Evolutionary conservation across 768 basidiomycete species (phyloP).

Genomic region (Glaciozyma antarctica): DNA sequence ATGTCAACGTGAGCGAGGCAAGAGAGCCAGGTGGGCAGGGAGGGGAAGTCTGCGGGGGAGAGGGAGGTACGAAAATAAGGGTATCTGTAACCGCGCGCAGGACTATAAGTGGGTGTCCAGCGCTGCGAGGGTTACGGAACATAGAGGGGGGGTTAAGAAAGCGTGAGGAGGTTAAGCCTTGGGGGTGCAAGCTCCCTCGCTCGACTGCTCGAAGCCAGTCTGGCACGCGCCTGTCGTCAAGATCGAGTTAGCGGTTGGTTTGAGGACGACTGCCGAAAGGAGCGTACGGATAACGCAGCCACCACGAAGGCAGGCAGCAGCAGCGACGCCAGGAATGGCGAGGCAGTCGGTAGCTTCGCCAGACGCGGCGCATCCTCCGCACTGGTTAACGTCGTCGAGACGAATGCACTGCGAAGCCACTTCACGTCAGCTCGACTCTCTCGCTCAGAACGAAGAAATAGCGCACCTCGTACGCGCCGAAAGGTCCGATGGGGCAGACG

Average conservation of each 20-base stretch:
- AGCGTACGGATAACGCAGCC: slow-evolving; percentile 30
- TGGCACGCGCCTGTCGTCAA: slow-evolving; percentile 18
- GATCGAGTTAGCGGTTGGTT: not conserved
- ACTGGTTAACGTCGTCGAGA: slow-evolving; percentile 29
- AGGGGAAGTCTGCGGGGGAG: too few species aligned
- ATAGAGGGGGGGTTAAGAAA: not conserved
- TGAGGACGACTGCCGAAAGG: not conserved
- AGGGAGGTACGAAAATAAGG: too few species aligned
- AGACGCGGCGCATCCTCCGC: slow-evolving; percentile 26
- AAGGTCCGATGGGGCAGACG: slow-evolving; percentile 15
- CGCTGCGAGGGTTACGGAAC: not conserved
- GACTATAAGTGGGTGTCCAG: too few species aligned
- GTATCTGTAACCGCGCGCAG: too few species aligned
- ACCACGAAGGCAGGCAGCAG: slow-evolving; percentile 22
- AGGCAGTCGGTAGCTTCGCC: slow-evolving; percentile 27
- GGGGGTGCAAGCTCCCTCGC: slow-evolving; percentile 21
- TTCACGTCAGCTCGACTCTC: not conserved
- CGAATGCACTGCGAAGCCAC: slow-evolving; percentile 16
- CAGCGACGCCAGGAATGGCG: slow-evolving; percentile 20
- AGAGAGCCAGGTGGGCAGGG: too few species aligned
- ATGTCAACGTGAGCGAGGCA: too few species aligned
- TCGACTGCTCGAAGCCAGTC: slow-evolving; percentile 28
- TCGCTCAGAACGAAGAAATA: too few species aligned
- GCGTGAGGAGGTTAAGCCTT: slow-evolving; percentile 8
- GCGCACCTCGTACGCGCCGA: slow-evolving; percentile 21